Evolutionary conservation across 352 stramenopile species (phyloP).

Genomic region (Phytopythium montanum): DNA sequence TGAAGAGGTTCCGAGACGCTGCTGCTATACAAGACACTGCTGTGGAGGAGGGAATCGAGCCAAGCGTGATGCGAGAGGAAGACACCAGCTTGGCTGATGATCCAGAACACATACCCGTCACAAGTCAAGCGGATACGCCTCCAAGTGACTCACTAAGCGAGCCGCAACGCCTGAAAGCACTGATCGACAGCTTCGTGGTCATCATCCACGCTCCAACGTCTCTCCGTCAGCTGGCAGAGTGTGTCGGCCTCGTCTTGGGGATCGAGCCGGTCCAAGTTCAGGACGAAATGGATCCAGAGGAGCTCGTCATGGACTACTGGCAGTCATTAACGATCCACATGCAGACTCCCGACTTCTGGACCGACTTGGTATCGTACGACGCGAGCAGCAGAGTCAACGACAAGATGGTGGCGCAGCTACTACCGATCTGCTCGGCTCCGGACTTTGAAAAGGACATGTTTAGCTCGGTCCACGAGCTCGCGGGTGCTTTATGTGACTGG

Average conservation of each 20-base stretch:
- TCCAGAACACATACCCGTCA: neutral
- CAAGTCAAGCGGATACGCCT: neutral
- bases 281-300: slow-evolving; percentile 68
- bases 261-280: slow-evolving; percentile 52
- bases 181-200: slow-evolving; percentile 35
- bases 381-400: slow-evolving; percentile 33
- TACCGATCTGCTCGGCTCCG: slow-evolving; percentile 53
- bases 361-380: slow-evolving; percentile 38
- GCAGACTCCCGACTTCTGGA: slow-evolving; percentile 43
- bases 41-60: neutral
- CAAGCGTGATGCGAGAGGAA: neutral
- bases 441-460: slow-evolving; percentile 64
- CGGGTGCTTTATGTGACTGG: slow-evolving; percentile 59
- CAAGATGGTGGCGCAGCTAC: slow-evolving; percentile 44
- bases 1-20: neutral
- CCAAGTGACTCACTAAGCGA: neutral
- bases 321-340: slow-evolving; percentile 30
- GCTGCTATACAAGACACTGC: neutral
- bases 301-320: slow-evolving; percentile 78
- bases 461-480: slow-evolving; percentile 41
- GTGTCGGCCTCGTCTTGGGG: slow-evolving; percentile 56
- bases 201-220: slow-evolving; percentile 40
- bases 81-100: neutral
- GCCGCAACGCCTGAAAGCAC: neutral
- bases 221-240: slow-evolving; percentile 64